phyloP scores from a whole-genome alignment of 805 yeast genomes.

The Candida nanaspora region DNA sequence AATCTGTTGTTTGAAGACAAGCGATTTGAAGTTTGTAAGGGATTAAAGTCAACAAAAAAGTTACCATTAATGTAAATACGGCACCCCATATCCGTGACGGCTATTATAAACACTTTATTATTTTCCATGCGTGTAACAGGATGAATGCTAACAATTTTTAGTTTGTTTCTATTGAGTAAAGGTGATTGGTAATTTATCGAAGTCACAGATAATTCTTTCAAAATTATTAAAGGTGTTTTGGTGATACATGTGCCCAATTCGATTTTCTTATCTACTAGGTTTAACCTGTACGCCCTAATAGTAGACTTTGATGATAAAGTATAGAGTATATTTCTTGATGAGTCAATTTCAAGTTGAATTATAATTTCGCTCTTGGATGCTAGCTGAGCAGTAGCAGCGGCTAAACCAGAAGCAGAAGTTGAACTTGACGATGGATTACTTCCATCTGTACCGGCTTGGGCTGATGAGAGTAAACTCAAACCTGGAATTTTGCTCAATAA shows the following conservation, averaged over 20 bases:
- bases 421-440: background rate
- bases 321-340: slow-evolving; percentile 69
- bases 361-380: slow-evolving; percentile 44
- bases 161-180: slow-evolving; percentile 44
- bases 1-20: slow-evolving; percentile 23
- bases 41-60: slow-evolving; percentile 15
- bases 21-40: background rate
- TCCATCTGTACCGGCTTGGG: slow-evolving; percentile 7
- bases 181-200: slow-evolving; percentile 28
- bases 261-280: slow-evolving; percentile 29
- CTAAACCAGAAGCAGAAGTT: background rate
- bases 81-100: slow-evolving; percentile 78
- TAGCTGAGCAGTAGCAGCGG: slow-evolving; percentile 9
- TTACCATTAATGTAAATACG: slow-evolving; percentile 59
- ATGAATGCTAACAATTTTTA: slow-evolving; percentile 56
- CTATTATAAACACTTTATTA: slow-evolving; percentile 62
- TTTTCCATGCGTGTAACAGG: slow-evolving; percentile 61
- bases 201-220: slow-evolving; percentile 38
- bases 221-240: slow-evolving; percentile 38
- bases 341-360: slow-evolving; percentile 64
- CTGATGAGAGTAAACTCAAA: slow-evolving; percentile 15
- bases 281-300: slow-evolving; percentile 70
- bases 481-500: slow-evolving; percentile 22
- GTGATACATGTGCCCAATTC: slow-evolving; percentile 22
- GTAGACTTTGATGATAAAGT: slow-evolving; percentile 75